Conservation (phyloP, 2,329 filamentous ascomycete species). For the Rasamsonia emersonii region DNA sequence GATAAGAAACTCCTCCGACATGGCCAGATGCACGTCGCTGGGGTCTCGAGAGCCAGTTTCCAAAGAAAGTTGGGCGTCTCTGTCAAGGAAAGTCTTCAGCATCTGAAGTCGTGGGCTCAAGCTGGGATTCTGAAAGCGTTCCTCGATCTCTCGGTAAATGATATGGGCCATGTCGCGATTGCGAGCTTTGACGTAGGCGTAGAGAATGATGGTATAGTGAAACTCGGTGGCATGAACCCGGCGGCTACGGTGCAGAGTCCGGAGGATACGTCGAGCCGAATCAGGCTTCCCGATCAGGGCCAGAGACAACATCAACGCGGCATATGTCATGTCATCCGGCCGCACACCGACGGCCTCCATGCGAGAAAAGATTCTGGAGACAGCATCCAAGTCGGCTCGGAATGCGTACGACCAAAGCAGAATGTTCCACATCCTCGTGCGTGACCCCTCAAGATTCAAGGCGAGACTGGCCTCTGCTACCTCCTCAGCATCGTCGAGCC, state of each 20-base stretch:
- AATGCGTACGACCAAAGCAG: conserved; percentile 62
- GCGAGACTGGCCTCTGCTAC: conserved; percentile 51
- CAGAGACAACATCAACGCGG: conserved; percentile 52
- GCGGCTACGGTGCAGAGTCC: conserved; percentile 28
- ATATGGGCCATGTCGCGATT: conserved; percentile 41
- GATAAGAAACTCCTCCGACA: conserved; percentile 29
- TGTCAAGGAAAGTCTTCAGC: conserved; percentile 25
- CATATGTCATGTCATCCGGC: conserved; percentile 51
- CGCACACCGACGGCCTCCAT: conserved; percentile 47
- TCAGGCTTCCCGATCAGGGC: conserved; percentile 45
- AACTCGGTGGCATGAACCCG: conserved; percentile 32
- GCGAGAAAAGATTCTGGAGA: conserved; percentile 44
- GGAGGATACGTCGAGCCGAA: conserved; percentile 46
- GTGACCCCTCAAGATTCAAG: conserved; percentile 42
- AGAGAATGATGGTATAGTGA: conserved; percentile 40
- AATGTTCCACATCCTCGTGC: conserved; percentile 67
- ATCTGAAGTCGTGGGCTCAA: conserved; percentile 27
- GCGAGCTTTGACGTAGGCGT: conserved; percentile 43
- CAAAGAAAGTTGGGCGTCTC: conserved; percentile 20
- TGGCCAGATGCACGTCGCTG: conserved; percentile 16
- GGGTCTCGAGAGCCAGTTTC: conserved; percentile 6
- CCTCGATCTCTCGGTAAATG: conserved; percentile 38
- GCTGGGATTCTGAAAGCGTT: conserved; percentile 25
- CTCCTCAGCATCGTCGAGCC: conserved; percentile 47
- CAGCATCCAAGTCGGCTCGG: conserved; percentile 49